Conservation (phyloP, 768 basidiomycete species). For the Neoboletus subvelutipes region DNA sequence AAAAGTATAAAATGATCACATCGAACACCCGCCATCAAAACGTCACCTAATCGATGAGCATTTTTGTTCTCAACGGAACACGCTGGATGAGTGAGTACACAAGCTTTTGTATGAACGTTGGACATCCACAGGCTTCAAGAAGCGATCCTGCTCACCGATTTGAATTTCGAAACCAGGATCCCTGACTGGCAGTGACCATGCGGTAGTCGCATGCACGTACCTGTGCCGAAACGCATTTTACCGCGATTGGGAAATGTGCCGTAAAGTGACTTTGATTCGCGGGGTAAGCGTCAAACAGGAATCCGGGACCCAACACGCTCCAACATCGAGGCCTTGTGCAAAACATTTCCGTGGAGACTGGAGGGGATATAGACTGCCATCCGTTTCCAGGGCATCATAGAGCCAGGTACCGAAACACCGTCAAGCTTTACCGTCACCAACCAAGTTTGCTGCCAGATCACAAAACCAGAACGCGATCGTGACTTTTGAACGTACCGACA, state of each 20-base stretch:
- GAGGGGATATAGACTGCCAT: conserved; percentile 17
- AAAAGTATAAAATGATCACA: conserved; percentile 5
- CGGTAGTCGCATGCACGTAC: conserved; percentile 8
- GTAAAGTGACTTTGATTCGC: conserved; percentile 2
- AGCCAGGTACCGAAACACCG: conserved; percentile 3
- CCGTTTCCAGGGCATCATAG: not conserved
- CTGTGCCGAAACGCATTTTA: not conserved
- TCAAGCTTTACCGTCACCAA: not conserved
- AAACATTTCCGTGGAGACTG: not conserved
- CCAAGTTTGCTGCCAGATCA: not conserved
- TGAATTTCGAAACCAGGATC: not conserved
- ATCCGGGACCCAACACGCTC: conserved; percentile 7
- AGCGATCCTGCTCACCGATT: not conserved
- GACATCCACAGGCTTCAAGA: conserved; percentile 8
- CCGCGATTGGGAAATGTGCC: conserved; percentile 3
- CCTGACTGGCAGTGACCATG: conserved; percentile 27
- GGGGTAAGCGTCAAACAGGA: conserved; percentile 12
- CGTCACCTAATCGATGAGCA: conserved; percentile 10
- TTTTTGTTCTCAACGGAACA: conserved; percentile 5
- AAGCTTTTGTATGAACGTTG: not conserved
- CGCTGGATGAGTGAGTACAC: conserved; percentile 14
- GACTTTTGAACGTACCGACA: conserved; percentile 2
- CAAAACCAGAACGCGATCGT: conserved; percentile 2
- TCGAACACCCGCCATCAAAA: conserved; percentile 3
- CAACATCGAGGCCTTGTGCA: conserved; percentile 14